Base-by-base conservation (phyloP, 306 rosid species). In the Rubus idaeus region DNA sequence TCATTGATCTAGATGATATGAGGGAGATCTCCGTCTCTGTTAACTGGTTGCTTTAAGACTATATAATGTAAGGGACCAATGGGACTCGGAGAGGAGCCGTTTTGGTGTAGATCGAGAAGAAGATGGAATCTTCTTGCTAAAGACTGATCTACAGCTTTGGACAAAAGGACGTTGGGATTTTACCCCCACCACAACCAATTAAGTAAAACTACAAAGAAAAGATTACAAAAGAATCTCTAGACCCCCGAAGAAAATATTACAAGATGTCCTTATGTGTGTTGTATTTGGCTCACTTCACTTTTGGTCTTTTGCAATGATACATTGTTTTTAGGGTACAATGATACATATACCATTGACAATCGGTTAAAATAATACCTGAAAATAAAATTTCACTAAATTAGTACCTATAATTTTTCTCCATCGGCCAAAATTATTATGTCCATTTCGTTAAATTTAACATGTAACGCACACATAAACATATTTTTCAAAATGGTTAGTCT, bases 131-230 rank as follows among this genome's bases (percentile, higher is more conserved):
- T 73, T 52, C 44, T 10, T 37, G 49, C 63, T 52, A 52, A 18
- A 71, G 75, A 71, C 47, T 37, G n/a, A 11, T 71, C 42, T 11
- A 30, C 64, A 39, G 11, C 63, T 52, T 52, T 40, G 20, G 67
- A 21, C 67, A 56, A 20, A 3, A 41, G 8, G 21, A 73, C 53
- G 41, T 3, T 20, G 23, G 11, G 18, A 8, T 58, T 40, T 40
- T 20, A 45, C 6, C 60, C 76, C 66, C 41, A 51, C 74, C n/a
- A 71, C 76, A 18, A 9, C 6, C 0, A 66, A 18, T 30, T 65
- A 4, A 40, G 50, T 49, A 70, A 40, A 26, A n/a, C 60, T 35
- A 37, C 35, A 63, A 30, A 37, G 2, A 4, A 70, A 70, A 50
- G 61, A 37, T 52, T 53, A 39, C 0, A 53, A 50, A 23, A 23